Evolutionary conservation across 148 eudicot species (phyloP).

Genomic region (Nepenthes mirabilis): DNA sequence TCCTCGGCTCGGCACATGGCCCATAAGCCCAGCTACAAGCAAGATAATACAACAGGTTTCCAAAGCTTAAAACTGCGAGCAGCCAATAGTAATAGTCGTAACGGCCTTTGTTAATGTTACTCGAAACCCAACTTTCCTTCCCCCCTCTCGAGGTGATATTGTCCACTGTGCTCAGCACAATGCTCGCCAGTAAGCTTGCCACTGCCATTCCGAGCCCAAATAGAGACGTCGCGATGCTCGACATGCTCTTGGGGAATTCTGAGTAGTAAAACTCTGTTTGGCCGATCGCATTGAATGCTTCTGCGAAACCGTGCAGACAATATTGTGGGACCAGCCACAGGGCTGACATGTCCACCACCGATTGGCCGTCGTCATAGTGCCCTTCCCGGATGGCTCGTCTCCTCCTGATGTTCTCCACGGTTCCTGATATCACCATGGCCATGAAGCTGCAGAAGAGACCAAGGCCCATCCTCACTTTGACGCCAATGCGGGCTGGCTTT

Average conservation of each 20-base stretch:
- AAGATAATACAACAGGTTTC: conserved; percentile 49
- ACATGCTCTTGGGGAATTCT: conserved; percentile 79
- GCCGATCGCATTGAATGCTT: conserved; percentile 57
- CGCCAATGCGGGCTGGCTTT: conserved; percentile 36
- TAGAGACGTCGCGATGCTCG: conserved; percentile 56
- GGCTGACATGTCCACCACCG: conserved; percentile 50
- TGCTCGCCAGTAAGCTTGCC: conserved; percentile 52
- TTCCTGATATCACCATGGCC: conserved; percentile 49
- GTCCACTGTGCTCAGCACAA: conserved; percentile 34
- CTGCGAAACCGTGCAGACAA: conserved; percentile 55
- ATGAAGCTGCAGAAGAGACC: conserved; percentile 43
- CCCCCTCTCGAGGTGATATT: conserved; percentile 28
- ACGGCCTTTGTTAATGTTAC: conserved; percentile 62
- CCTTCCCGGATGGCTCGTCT: conserved; percentile 36
- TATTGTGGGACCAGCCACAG: conserved; percentile 56
- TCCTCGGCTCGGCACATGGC: conserved; percentile 31
- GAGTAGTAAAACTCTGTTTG: conserved; percentile 77
- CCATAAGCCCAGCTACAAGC: conserved; percentile 69
- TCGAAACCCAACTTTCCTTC: conserved; percentile 55
- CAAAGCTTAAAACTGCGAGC: conserved; percentile 37
- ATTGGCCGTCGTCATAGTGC: conserved; percentile 18
- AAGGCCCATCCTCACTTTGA: conserved; percentile 60
- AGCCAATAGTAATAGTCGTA: conserved; percentile 70
- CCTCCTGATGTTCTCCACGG: conserved; percentile 49
- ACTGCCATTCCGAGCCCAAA: conserved; percentile 50